Evolutionary conservation across 768 basidiomycete species (phyloP), one percentile per base, ranked within the genome.

Genomic region (Boletus eberwhitei): DNA sequence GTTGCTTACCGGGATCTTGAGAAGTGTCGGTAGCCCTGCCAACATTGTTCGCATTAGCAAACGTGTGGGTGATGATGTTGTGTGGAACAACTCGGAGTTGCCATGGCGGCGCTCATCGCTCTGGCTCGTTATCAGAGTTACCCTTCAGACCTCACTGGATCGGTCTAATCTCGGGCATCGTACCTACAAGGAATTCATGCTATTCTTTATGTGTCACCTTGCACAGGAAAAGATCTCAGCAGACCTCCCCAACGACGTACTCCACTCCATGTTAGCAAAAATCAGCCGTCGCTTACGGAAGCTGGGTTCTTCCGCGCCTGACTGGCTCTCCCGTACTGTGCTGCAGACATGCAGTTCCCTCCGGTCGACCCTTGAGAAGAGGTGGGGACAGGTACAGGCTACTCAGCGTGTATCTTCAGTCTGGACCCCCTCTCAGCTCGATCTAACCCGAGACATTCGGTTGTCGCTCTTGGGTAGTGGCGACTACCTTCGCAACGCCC

Each of bases 1-100:
- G 49, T 61, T 82, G 5, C 68, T 83, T 8, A 72, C 71, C 8
- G 75, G 75, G 19, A 78, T 83, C 55, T 65, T 81, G n/a, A 70
- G 73, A 14, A 75, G 73, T 7, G 60, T 74, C 14, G 71, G 68
- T 34, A 47, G 52, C 5, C 75, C 74, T 5, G 60, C 68, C 14
- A 3, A 32, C 9, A 32, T 7, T 11, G 31, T 32, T 32, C 31
- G 31, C 11, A 32, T 32, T 12, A 32, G 31, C 31, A 32, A 32
- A 32, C 31, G 31, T 32, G 31, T 32, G 11, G 31, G 9, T 12
- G 31, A 32, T 32, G 31, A 32, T 11, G 31, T 32, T 12, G 64
- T 12, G 1, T 32, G 31, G 31, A 32, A 32, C 11, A 32, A 32
- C 11, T 32, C 31, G 11, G 4, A 32, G 31, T 32, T 32, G 11